Evolutionary conservation across 2,329 filamentous ascomycete species (phyloP), one percentile per base, ranked within the genome.

Genomic region (Cladophialophora bantiana): DNA sequence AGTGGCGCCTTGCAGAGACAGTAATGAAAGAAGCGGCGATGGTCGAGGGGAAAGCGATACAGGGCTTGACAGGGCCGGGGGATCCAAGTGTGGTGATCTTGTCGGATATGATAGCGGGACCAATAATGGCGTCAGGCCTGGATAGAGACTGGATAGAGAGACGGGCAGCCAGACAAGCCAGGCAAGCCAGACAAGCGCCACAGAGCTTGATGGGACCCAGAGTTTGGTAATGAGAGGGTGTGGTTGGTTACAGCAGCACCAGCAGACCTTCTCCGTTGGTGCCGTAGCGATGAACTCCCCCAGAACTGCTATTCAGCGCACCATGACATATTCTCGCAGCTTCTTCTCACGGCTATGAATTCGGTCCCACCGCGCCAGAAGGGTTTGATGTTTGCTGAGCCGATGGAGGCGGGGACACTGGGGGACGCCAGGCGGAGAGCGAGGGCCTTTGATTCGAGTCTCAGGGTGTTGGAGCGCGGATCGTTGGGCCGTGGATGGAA

Each of bases 151-250:
- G 31, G 52, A 50, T 63, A 20, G 56, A 12, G 31, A n/a, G 32
- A 31, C 45, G 57, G 57, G 34, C 18, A 50, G 40, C 32, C 57
- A 59, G 45, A 50, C 18, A 18, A 26, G 26, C 26, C 26, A 56
- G 34, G 26, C 50, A 18, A 53, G 32, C 48, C 48, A 53, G 26
- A 53, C n/a, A 34, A 26, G 57, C 56, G 56, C 62, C 56, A 60
- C 56, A 65, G 56, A 59, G 42, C 34, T 65, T 65, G 62, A 60
- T 58, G 61, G 53, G 32, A 42, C 31, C n/a, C 40, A 10, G 40
- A 36, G 15, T 12, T 26, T 35, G n/a, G 40, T 31, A 38, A 34
- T 6, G 13, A 4, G 35, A 6, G 15, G 18, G 7, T 40, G 55
- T 64, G 62, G 62, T 64, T 64, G 62, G 62, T 31, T 64, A 31